These are phyloP conservation scores for Fraxinus ornus DNA, from an alignment of 305 asterid species.

Conservation along the genomic window DNA sequence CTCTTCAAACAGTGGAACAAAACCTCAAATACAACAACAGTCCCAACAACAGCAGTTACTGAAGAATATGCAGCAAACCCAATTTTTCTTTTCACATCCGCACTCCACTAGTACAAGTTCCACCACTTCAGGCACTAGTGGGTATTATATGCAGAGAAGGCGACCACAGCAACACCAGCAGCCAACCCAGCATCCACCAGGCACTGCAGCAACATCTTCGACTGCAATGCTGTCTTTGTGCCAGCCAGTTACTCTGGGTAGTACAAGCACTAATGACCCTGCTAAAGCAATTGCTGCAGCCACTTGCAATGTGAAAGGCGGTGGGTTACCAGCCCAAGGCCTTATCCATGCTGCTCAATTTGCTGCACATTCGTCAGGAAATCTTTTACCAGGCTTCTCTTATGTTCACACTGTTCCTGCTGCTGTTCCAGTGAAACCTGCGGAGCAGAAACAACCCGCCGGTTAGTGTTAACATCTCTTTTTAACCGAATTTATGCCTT, in stretches of 20 bases:
- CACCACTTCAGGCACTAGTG: constrained; percentile 40
- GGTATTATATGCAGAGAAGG: constrained; percentile 60
- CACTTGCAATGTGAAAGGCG: constrained; percentile 61
- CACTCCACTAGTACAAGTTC: constrained; percentile 43
- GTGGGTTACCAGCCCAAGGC: constrained; percentile 49
- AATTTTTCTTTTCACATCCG: constrained; percentile 58
- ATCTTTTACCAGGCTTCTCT: constrained; percentile 60
- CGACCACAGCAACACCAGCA: constrained; percentile 57
- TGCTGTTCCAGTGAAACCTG: constrained; percentile 68
- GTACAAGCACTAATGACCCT: constrained; percentile 70
- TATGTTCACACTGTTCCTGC: constrained; percentile 66
- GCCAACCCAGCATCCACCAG: constrained; percentile 39
- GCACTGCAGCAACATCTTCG: constrained; percentile 37
- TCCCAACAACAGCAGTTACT: constrained; percentile 44
- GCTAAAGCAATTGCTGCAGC: constrained; percentile 92
- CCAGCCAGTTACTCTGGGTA: constrained; percentile 42
- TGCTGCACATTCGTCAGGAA: constrained; percentile 54
- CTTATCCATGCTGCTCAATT: constrained; percentile 58
- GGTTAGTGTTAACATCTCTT: constrained; percentile 46
- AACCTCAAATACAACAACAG: constrained; percentile 55
- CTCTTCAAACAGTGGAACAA: constrained; percentile 42
- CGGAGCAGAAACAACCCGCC: constrained; percentile 83
- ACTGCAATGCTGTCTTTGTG: constrained; percentile 50
- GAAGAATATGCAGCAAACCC: constrained; percentile 60
- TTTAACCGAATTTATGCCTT: neutral